Evolutionary conservation across 2,329 filamentous ascomycete species (phyloP).

Genomic region (Coniochaeta prunicola): DNA sequence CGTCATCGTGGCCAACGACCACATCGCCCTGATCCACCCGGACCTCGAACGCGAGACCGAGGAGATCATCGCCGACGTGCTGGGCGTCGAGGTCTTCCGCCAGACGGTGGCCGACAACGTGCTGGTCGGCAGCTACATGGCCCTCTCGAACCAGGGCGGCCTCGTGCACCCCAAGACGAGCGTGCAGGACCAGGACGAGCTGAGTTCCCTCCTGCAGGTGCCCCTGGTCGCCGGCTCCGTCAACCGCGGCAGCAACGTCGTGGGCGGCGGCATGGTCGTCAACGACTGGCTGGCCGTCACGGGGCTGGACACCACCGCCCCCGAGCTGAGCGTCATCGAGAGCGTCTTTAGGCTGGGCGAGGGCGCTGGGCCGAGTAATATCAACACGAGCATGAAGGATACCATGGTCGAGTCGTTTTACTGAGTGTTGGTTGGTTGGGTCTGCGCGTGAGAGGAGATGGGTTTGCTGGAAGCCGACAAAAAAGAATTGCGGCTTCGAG

Average conservation of each 20-base stretch:
- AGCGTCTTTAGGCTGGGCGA: constrained; percentile 92
- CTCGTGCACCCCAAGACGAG: constrained; percentile 96
- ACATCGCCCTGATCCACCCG: constrained; percentile 92
- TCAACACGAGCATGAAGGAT: constrained; percentile 85
- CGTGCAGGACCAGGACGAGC: constrained; percentile 96
- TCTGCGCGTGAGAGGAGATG: not conserved
- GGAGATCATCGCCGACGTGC: constrained; percentile 93
- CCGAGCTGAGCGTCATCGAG: constrained; percentile 93
- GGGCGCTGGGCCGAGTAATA: constrained; percentile 68
- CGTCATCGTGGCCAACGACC: constrained; percentile 93
- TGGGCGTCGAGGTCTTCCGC: constrained; percentile 82
- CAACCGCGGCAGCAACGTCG: constrained; percentile 86
- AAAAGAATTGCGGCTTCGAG: too few relatives aligned
- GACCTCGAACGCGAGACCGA: constrained; percentile 97
- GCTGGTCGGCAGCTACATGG: constrained; percentile 93
- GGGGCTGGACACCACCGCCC: constrained; percentile 91
- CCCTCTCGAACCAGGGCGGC: constrained; percentile 88
- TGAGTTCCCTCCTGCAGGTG: constrained; percentile 87
- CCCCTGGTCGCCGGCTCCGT: constrained; percentile 91
- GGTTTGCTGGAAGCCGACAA: not conserved
- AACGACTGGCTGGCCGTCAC: constrained; percentile 98
- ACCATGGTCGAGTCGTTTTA: constrained; percentile 99
- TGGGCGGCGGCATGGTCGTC: constrained; percentile 95
- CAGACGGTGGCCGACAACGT: constrained; percentile 98
- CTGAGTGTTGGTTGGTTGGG: constrained; percentile 40